Percentiles rank a stretch among this genome's conserved stretches.
Evolutionary conservation across 495 filamentous ascomycete genomes (phyloP).

Genomic region (Trichoderma gamsii): DNA sequence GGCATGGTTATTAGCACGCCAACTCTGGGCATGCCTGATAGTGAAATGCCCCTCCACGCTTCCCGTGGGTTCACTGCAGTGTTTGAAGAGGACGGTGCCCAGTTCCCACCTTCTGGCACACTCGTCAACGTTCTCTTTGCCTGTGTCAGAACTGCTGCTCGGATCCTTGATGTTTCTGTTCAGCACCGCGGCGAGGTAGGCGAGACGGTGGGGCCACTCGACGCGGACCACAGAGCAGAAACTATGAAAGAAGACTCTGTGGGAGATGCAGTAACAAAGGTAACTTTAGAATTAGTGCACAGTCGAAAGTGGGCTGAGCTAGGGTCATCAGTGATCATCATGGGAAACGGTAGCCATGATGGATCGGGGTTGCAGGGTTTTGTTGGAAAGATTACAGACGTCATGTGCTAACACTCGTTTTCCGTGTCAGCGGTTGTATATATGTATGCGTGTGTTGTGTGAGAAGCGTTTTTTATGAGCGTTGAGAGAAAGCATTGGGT

Average conservation of each 20-base stretch:
- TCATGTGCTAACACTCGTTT: conserved; percentile 36
- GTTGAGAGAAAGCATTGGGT: no score
- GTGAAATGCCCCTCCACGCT: conserved; percentile 45
- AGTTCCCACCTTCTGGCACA: conserved; percentile 39
- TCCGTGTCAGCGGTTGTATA: no score
- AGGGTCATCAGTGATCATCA: conserved; percentile 69
- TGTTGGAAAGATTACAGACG: conserved; percentile 56
- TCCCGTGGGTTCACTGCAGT: conserved; percentile 48
- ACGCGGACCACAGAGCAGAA: neutral
- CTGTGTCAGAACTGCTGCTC: conserved; percentile 75
- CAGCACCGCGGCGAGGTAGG: conserved; percentile 22
- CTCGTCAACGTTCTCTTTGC: conserved; percentile 78
- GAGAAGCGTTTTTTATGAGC: no score
- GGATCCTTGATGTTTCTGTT: conserved; percentile 44
- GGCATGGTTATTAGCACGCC: conserved; percentile 72
- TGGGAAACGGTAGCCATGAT: conserved; percentile 51
- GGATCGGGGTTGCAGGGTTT: conserved; percentile 59
- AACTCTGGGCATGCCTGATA: conserved; percentile 44
- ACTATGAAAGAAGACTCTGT: conserved; percentile 28
- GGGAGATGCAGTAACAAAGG: conserved; percentile 45
- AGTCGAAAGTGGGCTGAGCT: conserved; percentile 81
- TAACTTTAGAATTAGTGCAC: conserved; percentile 68
- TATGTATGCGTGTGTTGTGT: no score
- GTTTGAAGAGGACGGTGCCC: conserved; percentile 36
- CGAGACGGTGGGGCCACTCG: conserved; percentile 23